These are phyloP conservation scores for Rhododendron simsii DNA, from an alignment of 148 eudicot genomes.

Conservation along the genomic window DNA sequence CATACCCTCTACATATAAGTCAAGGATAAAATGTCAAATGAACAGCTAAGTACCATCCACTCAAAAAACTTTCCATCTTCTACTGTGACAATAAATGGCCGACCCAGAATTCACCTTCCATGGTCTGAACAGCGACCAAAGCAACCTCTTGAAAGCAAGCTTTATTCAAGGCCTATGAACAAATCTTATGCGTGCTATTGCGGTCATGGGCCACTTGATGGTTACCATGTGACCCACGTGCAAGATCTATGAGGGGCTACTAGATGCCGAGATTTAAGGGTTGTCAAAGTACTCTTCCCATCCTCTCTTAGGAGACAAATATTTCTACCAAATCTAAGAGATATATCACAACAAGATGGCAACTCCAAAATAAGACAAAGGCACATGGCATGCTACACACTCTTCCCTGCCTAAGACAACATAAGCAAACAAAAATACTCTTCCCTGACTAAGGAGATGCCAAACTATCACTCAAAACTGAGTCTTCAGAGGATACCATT, in stretches of 20 bases:
- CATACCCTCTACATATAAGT: neutral
- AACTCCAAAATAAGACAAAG: neutral
- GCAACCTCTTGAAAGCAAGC: neutral
- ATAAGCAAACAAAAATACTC: neutral
- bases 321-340: neutral
- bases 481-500: neutral
- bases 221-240: neutral
- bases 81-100: no score
- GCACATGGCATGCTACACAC: neutral
- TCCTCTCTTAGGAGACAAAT: neutral
- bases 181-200: neutral
- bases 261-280: neutral
- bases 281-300: neutral
- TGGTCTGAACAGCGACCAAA: neutral
- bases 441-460: neutral
- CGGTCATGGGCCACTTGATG: neutral
- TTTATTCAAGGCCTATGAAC: neutral
- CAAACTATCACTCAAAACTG: neutral
- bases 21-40: neutral
- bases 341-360: neutral
- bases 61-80: neutral
- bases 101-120: neutral
- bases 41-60: neutral
- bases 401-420: neutral
- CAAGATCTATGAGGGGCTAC: neutral